Percentiles rank a stretch among this genome's conserved stretches.
These are phyloP conservation scores for Heliocybe sulcata DNA, from an alignment of 1,284 basidiomycete species.

Conservation along the genomic window DNA sequence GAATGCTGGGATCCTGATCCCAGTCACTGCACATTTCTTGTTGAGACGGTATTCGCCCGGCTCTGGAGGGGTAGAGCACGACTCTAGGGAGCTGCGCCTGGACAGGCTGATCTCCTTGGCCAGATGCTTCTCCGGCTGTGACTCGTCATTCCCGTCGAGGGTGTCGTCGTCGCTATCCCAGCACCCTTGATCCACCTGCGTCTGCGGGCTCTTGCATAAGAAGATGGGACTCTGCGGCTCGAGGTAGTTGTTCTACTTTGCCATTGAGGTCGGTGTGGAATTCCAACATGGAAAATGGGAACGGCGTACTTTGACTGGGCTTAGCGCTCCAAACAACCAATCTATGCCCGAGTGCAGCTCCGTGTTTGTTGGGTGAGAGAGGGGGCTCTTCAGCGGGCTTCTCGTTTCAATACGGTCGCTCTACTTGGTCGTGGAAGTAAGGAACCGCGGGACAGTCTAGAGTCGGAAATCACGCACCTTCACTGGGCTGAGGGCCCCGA, in stretches of 20 bases:
- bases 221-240: too few relatives aligned
- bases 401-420: not conserved
- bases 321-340: not conserved
- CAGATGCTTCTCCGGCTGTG: too few relatives aligned
- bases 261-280: too few relatives aligned
- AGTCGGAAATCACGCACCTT: not conserved
- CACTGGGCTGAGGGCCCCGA: not conserved
- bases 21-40: not conserved
- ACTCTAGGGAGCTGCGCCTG: not conserved
- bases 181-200: too few relatives aligned
- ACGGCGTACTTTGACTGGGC: not conserved
- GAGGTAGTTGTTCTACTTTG: too few relatives aligned
- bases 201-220: too few relatives aligned
- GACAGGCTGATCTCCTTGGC: too few relatives aligned
- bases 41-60: not conserved
- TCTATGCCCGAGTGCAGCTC: not conserved
- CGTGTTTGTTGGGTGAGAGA: not conserved
- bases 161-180: too few relatives aligned
- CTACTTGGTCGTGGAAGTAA: not conserved
- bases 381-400: not conserved
- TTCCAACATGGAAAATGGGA: too few relatives aligned
- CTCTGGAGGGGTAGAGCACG: not conserved
- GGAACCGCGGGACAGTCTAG: not conserved
- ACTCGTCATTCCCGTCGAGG: too few relatives aligned
- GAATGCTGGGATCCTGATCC: not conserved